Evolutionary conservation across 805 yeast genomes (phyloP), one percentile per base, ranked within the genome.

Genomic region (Pachysolen tannophilus): DNA sequence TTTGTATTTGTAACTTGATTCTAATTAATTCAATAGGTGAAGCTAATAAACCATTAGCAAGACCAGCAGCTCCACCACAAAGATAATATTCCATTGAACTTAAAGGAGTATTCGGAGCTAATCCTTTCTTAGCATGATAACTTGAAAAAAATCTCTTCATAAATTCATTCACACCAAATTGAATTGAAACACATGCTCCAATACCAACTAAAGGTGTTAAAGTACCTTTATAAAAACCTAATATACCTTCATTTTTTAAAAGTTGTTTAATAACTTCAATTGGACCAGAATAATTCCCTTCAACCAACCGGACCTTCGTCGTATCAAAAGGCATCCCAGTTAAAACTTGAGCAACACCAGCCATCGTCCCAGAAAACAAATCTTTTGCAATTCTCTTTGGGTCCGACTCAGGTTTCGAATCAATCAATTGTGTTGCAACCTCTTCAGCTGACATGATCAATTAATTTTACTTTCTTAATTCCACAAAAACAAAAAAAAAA

Each of bases 261-360:
- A 92, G 65, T 46, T 76, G 69, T 50, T 72, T 71, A 15, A 87
- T 77, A 8, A 86, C 95, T 47, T 86, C 94, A 38, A 74, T 46
- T 0, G 95, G 80, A 2, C 87, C 85, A 15, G 58, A 59, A 48
- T 82, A 83, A 13, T 73, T 69, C 4, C 94, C 92, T 23, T 78
- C 78, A 2, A 87, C 78, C 32, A 92, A 66, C 34, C 98, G 69
- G 15, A 92, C 97, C 60, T 90, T 90, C 30, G 92, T 84, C 8
- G 95, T 84, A 55, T 88, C 97, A 51, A 90, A 90, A 6, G 97
- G 97, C 59, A 92, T 97, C 17, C 98, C 98, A 10, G 82, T 83
- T 23, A 92, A 63, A 6, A 92, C 97, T 60, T 92, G 98, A 6
- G 97, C 90, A 19, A 92, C 75, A 35, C 98, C 98, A 38, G 97